Evolutionary conservation across 179 eudicot genomes (phyloP), one percentile per base, ranked within the genome.

Genomic region (Patellifolia procumbens): DNA sequence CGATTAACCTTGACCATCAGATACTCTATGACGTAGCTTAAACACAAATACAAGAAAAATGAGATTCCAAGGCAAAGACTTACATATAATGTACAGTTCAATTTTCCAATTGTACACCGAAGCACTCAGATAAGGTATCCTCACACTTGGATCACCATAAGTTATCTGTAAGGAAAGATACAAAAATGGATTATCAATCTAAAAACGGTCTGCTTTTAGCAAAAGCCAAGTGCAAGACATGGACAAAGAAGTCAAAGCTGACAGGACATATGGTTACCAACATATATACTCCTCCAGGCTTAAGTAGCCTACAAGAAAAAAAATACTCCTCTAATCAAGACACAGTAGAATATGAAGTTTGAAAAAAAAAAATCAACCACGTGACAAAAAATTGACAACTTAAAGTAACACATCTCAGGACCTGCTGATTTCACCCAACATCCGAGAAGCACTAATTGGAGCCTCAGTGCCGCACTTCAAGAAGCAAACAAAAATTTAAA

Each of bases 361-460:
- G 37, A 70, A 63, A 22, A 34, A 34, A 73, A 17, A 37, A 67
- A 7, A 42, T 46, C 34, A 48, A 67, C 45, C 43, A 68, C 42
- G 37, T 55, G 61, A 52, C 58, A 15, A 28, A 62, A 65, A 29
- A 39, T 9, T 39, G 71, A 17, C 60, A 75, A 51, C 48, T 61
- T 58, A 24, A 72, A 48, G 71, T 37, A 74, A 49, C 62, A 76
- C 80, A 73, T 74, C 70, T 76, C 76, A 76, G 78, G 82, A 94
- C 97, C 97, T 94, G 97, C 89, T 87, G 83, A 94, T 89, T 91
- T 94, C 97, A 78, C 87, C 94, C 81, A 94, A 78, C 98, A 94
- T 92, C 81, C 83, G 96, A 82, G 90, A 81, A 81, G 92, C 84
- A 70, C 90, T 88, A 17, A 88, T 81, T 79, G 91, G 89, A 79